Conservation (phyloP, 768 basidiomycete genomes). For the Suillus fuscotomentosus region DNA sequence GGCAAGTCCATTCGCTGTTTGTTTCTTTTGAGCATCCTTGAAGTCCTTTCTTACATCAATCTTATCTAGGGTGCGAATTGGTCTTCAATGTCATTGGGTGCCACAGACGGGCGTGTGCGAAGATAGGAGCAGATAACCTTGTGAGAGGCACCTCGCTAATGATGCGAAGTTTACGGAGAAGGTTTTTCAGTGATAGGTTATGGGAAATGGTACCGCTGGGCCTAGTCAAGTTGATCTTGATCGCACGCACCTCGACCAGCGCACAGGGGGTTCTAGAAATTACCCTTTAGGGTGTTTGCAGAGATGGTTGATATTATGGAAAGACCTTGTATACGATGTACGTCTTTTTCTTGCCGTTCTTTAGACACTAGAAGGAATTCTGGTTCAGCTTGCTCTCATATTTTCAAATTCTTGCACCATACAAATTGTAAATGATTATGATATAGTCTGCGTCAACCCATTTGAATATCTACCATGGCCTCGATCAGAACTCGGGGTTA, state of each 20-base stretch:
- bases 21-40: constrained; percentile 11
- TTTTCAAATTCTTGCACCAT: constrained; percentile 34
- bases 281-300: constrained; percentile 36
- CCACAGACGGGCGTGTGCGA: constrained; percentile 30
- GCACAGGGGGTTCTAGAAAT: constrained; percentile 22
- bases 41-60: neutral
- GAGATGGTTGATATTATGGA: constrained; percentile 27
- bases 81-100: constrained; percentile 40
- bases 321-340: constrained; percentile 40
- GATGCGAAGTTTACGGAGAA: neutral
- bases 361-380: neutral
- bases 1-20: constrained; percentile 51
- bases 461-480: constrained; percentile 51
- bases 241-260: neutral
- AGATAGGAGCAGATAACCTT: constrained; percentile 42
- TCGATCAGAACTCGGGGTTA: constrained; percentile 38
- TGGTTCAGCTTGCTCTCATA: constrained; percentile 31
- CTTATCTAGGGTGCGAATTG: constrained; percentile 43
- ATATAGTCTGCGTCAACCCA: constrained; percentile 49
- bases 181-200: constrained; percentile 37
- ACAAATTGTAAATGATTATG: constrained; percentile 41
- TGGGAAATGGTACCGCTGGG: constrained; percentile 48
- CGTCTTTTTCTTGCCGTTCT: neutral
- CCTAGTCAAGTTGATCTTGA: constrained; percentile 33
- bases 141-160: constrained; percentile 25